Conservation (phyloP, 306 rosid species). For the Casuarina equisetifolia region DNA sequence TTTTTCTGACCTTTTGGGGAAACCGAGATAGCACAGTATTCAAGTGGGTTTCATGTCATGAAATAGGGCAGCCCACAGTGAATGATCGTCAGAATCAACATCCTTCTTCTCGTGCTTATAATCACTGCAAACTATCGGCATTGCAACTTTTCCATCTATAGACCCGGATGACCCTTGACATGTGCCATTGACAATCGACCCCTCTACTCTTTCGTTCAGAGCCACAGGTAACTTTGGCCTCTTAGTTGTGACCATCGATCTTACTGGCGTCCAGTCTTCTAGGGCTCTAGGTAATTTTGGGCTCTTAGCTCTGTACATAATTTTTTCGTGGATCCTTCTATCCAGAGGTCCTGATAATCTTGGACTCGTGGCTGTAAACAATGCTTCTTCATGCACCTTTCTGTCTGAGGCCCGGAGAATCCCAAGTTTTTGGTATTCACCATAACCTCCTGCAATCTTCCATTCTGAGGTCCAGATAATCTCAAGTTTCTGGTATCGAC, state of each 20-base stretch:
- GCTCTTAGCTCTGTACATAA: conserved; percentile 25
- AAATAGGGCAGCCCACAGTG: conserved; percentile 79
- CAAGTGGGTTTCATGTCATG: conserved; percentile 87
- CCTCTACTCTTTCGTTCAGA: background rate
- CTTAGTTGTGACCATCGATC: background rate
- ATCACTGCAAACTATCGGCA: conserved; percentile 44
- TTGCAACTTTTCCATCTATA: conserved; percentile 30
- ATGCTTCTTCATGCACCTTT: conserved; percentile 22
- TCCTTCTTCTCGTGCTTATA: conserved; percentile 45
- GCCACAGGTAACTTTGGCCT: background rate
- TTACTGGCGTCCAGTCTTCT: conserved; percentile 30
- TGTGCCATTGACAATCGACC: conserved; percentile 22
- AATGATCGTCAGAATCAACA: conserved; percentile 49
- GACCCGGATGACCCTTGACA: conserved; percentile 41
- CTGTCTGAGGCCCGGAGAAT: conserved; percentile 33
- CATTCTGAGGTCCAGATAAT: conserved; percentile 83
- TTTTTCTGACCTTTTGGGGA: too few relatives aligned
- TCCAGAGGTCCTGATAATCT: conserved; percentile 52
- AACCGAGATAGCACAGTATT: background rate
- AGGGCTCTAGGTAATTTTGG: conserved; percentile 36
- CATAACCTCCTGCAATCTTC: conserved; percentile 46
- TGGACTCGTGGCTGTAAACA: conserved; percentile 43
- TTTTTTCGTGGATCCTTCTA: conserved; percentile 28
- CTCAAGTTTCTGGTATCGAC: conserved; percentile 49
- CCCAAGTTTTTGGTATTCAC: conserved; percentile 49